These are phyloP conservation scores for Colletotrichum sp. DNA, from an alignment of 2,329 filamentous ascomycete species.

Conservation along the genomic window DNA sequence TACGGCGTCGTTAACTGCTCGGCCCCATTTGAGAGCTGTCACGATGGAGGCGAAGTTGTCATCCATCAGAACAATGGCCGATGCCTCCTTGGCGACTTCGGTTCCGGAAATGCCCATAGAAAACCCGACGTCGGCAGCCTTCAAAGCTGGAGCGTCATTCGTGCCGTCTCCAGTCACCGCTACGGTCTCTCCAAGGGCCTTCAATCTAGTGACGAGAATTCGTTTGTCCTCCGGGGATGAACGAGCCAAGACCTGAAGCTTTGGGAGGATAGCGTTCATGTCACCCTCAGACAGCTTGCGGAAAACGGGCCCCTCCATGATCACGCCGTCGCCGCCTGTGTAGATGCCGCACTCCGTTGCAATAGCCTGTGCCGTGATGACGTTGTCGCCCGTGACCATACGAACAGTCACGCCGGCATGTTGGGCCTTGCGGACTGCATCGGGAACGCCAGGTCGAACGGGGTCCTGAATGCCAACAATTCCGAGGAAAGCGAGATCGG, in stretches of 20 bases:
- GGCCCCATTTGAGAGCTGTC: conserved; percentile 70
- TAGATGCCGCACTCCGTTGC: conserved; percentile 68
- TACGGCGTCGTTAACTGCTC: conserved; percentile 70
- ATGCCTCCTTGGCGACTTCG: conserved; percentile 71
- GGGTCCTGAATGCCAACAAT: conserved; percentile 76
- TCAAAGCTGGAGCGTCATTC: conserved; percentile 69
- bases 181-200: conserved; percentile 59
- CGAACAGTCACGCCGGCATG: conserved; percentile 71
- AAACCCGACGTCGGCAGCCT: conserved; percentile 70
- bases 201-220: conserved; percentile 58
- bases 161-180: conserved; percentile 71
- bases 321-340: conserved; percentile 59
- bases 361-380: conserved; percentile 67
- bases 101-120: conserved; percentile 72
- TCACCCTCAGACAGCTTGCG: conserved; percentile 58
- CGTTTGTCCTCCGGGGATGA: conserved; percentile 65
- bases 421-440: conserved; percentile 67
- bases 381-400: conserved; percentile 77
- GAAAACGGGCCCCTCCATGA: conserved; percentile 69
- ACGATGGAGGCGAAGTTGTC: conserved; percentile 71
- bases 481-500: conserved; percentile 73
- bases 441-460: conserved; percentile 65
- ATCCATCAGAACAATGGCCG: conserved; percentile 69
- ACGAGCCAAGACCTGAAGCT: conserved; percentile 55
- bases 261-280: conserved; percentile 56